Conservation (phyloP, 225 moss, liverwort and hornwort species). For the Rhytidiadelphus loreus region DNA sequence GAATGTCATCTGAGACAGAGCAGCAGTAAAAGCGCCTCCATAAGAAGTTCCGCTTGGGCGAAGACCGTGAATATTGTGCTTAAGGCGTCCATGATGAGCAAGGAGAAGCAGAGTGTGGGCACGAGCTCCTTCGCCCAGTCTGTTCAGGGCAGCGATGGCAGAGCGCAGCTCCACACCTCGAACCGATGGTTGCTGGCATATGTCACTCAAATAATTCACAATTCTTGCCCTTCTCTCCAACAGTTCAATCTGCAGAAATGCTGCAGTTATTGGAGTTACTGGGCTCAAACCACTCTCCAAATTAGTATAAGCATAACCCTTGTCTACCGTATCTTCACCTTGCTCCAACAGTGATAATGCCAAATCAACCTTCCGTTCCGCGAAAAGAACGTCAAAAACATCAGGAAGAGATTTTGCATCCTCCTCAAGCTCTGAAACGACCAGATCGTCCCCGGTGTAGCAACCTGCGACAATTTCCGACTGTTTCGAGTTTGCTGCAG, state of each 20-base stretch:
- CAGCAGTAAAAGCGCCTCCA: constrained; percentile 85
- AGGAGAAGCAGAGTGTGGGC: constrained; percentile 73
- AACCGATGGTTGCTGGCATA: constrained; percentile 56
- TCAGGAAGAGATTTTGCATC: constrained; percentile 33
- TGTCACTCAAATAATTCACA: constrained; percentile 59
- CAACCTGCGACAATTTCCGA: not conserved
- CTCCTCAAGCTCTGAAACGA: not conserved
- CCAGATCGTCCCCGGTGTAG: not conserved
- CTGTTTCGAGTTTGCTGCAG: not conserved
- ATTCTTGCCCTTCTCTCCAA: constrained; percentile 53
- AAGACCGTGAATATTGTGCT: constrained; percentile 57
- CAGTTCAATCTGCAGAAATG: constrained; percentile 36
- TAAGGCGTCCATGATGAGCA: constrained; percentile 67
- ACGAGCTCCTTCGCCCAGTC: constrained; percentile 63
- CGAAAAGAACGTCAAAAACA: constrained; percentile 55
- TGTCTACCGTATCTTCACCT: constrained; percentile 47
- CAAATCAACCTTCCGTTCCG: constrained; percentile 57
- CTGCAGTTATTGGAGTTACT: constrained; percentile 2
- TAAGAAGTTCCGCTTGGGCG: constrained; percentile 73
- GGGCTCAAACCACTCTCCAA: constrained; percentile 12
- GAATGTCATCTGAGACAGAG: constrained; percentile 84
- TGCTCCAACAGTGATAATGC: constrained; percentile 53
- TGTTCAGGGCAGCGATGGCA: constrained; percentile 42
- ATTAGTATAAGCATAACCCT: constrained; percentile 2
- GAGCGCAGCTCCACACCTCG: constrained; percentile 60